A percentile compares a stretch with the other conserved stretches of the same genome.
phyloP scores from a whole-genome alignment of 352 stramenopile species.

The Vaucheria bursata region DNA sequence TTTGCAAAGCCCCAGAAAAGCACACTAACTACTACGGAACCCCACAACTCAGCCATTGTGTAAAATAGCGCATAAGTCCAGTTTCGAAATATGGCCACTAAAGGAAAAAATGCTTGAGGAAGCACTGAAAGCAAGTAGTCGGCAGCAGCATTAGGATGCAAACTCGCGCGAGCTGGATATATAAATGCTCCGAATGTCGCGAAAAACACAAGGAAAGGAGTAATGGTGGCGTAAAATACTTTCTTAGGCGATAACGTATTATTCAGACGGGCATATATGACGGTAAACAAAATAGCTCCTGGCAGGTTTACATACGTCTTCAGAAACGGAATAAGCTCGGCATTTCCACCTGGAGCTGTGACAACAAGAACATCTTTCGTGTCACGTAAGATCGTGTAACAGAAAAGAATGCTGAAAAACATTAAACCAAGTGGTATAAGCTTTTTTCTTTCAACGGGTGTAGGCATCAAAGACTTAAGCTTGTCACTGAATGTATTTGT shows the following conservation, averaged over 20 bases:
- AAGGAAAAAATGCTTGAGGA: slow-evolving; percentile 34
- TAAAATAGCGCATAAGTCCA: slow-evolving; percentile 75
- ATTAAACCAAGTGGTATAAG: slow-evolving; percentile 65
- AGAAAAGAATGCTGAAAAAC: slow-evolving; percentile 78
- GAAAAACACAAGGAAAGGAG: slow-evolving; percentile 69
- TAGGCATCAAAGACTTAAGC: slow-evolving; percentile 57
- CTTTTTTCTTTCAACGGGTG: slow-evolving; percentile 63
- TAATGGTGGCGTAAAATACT: slow-evolving; percentile 64
- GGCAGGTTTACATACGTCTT: slow-evolving; percentile 77
- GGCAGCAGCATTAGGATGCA: slow-evolving; percentile 64
- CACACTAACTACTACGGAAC: slow-evolving; percentile 64
- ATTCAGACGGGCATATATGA: slow-evolving; percentile 46
- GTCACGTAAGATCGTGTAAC: slow-evolving; percentile 69
- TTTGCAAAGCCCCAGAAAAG: slow-evolving; percentile 77
- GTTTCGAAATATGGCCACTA: slow-evolving; percentile 66
- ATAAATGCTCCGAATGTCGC: slow-evolving; percentile 60
- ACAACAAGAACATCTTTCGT: slow-evolving; percentile 72
- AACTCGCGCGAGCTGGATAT: slow-evolving; percentile 55
- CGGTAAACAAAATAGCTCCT: slow-evolving; percentile 56
- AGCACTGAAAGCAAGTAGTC: slow-evolving; percentile 45
- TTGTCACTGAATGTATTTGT: slow-evolving; percentile 20
- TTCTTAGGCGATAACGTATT: slow-evolving; percentile 35
- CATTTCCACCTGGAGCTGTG: slow-evolving; percentile 56
- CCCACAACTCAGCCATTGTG: slow-evolving; percentile 75
- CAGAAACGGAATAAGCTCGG: slow-evolving; percentile 73